Conservation (phyloP, 2,329 filamentous ascomycete genomes). For the Macrophomina tecta region DNA sequence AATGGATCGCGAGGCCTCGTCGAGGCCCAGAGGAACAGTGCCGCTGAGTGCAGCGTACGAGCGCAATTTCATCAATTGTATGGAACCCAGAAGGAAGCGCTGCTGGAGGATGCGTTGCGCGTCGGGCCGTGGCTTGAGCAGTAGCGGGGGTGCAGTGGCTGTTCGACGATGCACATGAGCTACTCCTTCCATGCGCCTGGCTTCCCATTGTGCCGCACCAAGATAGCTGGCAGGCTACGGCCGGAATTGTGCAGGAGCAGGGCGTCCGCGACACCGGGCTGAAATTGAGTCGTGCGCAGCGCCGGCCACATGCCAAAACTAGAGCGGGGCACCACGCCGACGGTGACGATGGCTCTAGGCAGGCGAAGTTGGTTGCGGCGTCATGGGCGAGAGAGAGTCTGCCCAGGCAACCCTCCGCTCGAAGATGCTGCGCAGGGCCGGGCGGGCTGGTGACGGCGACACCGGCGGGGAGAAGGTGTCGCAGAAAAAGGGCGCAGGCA, state of each 20-base stretch:
- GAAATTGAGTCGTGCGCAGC: no score
- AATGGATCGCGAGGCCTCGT: background rate
- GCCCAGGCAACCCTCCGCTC: background rate
- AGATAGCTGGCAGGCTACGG: no score
- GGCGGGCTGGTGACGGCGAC: background rate
- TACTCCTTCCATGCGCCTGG: no score
- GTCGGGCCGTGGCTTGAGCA: background rate
- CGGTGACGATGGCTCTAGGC: no score
- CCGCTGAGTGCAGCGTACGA: background rate
- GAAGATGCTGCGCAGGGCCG: background rate
- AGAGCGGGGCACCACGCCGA: no score
- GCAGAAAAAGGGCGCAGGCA: background rate
- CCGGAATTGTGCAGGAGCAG: no score
- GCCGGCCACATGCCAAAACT: no score
- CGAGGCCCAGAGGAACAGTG: background rate
- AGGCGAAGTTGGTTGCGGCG: no score
- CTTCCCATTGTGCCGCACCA: background rate
- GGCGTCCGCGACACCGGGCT: no score
- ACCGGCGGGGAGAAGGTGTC: background rate
- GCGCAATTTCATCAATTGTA: background rate
- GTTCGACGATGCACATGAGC: no score
- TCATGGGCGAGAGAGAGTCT: no score
- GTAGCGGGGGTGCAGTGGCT: no score
- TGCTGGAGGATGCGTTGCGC: background rate
- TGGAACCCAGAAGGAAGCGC: background rate